These are phyloP conservation scores for Candida koratica DNA, from an alignment of 805 yeast genomes.

Conservation along the genomic window DNA sequence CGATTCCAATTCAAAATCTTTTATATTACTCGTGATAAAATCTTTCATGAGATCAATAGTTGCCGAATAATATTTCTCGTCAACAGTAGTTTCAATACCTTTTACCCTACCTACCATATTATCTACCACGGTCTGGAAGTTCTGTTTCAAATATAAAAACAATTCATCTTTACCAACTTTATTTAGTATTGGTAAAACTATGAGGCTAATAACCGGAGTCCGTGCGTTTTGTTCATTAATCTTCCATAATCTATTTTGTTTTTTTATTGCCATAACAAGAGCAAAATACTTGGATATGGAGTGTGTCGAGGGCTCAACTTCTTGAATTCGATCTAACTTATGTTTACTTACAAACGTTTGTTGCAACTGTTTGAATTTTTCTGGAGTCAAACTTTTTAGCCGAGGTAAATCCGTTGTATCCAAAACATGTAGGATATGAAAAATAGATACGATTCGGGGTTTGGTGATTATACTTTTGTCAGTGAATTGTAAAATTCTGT, in stretches of 20 bases:
- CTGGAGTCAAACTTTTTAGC: neutral
- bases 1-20: slow-evolving; percentile 46
- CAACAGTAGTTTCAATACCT: slow-evolving; percentile 1
- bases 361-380: neutral
- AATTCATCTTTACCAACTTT: slow-evolving; percentile 16
- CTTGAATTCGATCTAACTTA: neutral
- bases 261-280: slow-evolving; percentile 46
- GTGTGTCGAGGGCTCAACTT: slow-evolving; percentile 5
- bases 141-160: slow-evolving; percentile 12
- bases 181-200: slow-evolving; percentile 27
- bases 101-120: slow-evolving; percentile 16
- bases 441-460: slow-evolving; percentile 32
- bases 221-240: slow-evolving; percentile 24
- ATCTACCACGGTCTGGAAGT: slow-evolving; percentile 15
- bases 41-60: slow-evolving; percentile 48
- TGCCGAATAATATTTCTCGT: slow-evolving; percentile 25
- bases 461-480: slow-evolving; percentile 26
- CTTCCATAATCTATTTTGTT: slow-evolving; percentile 46
- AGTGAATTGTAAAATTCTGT: slow-evolving; percentile 42
- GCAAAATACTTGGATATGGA: slow-evolving; percentile 31
- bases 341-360: neutral
- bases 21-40: slow-evolving; percentile 53
- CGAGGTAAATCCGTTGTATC: neutral
- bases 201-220: slow-evolving; percentile 32
- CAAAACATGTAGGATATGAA: slow-evolving; percentile 18